Evolutionary conservation across 2,329 filamentous ascomycete genomes (phyloP).

Genomic region (Rhexocercosporidium sp.): DNA sequence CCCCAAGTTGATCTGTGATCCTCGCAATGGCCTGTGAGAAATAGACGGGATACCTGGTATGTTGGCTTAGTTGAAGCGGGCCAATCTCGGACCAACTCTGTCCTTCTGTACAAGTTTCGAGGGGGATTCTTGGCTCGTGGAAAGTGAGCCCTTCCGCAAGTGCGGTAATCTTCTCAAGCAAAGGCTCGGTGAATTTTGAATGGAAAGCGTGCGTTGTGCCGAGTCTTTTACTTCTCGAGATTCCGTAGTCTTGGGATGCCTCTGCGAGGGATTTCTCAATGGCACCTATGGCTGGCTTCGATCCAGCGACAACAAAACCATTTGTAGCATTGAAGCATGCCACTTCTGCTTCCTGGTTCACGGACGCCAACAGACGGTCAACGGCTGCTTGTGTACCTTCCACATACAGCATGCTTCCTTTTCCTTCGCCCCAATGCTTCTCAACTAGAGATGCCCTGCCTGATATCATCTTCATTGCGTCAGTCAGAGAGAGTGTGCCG

Average conservation of each 20-base stretch:
- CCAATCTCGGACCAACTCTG: background rate
- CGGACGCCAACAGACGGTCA: background rate
- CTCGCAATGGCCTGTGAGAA: background rate
- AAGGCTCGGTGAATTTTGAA: background rate
- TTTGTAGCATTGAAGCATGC: background rate
- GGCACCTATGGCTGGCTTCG: background rate
- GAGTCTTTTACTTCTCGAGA: background rate
- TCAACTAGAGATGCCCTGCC: background rate
- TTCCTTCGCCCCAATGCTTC: background rate
- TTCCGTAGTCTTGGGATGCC: background rate
- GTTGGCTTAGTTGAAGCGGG: background rate
- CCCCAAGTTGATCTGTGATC: background rate
- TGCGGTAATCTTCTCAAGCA: background rate
- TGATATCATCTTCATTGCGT: background rate
- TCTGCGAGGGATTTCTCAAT: background rate
- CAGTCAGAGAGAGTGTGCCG: background rate
- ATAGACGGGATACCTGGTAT: background rate
- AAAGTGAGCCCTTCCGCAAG: background rate
- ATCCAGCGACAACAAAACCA: background rate
- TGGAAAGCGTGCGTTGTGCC: background rate
- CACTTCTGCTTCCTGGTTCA: background rate
- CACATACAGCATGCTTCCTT: background rate
- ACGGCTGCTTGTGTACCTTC: background rate
- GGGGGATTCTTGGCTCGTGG: background rate
- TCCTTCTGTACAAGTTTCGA: background rate